Base-by-base conservation (phyloP, 1,284 basidiomycete species). In the Anthracocystis setariae region DNA sequence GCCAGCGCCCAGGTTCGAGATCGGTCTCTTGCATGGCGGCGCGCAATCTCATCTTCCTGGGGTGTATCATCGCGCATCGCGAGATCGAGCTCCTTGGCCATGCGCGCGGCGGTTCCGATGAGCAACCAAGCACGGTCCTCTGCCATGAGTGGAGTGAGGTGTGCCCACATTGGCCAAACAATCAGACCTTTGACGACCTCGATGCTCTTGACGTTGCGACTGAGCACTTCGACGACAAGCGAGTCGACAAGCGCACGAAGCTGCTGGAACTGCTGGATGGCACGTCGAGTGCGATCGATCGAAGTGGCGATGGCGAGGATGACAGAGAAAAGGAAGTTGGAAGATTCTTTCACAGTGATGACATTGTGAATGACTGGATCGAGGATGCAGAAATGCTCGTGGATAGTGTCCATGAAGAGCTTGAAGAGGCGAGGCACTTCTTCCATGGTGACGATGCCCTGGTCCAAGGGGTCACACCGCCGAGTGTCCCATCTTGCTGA, bases 141-240 rank as follows among this genome's bases (percentile, higher is more conserved):
- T 18, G 68, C 68, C 62, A 71, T 65, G 48, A 71, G 57, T 9
- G 68, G 68, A 5, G 68, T 71, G 33, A 71, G 62, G 42, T 71
- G 68, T 8, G 68, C 68, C 68, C 68, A 71, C 68, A 71, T 71
- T 4, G 68, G 68, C 68, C 68, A 71, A 9, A 71, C 48, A 18
- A 71, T 61, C 23, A 71, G 62, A 15, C 68, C 68, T 42, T 71
- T 71, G 58, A 71, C 68, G 17, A 71, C 68, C 15, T 65, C 58
- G 39, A 71, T 54, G 35, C 68, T 71, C 54, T 71, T 71, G 54
- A 71, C 62, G 58, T 71, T 71, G 50, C 68, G 68, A 32, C 62
- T 71, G 43, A 71, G 68, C 18, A 71, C 50, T 27, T 71, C 68
- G 37, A 71, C 68, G 23, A 71, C 54, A 27, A 71, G 68, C 39